A percentile compares a stretch with the other conserved stretches of the same genome.
These are phyloP conservation scores for Penicillium sp. DNA, from an alignment of 2,329 filamentous ascomycete species.

Conservation along the genomic window DNA sequence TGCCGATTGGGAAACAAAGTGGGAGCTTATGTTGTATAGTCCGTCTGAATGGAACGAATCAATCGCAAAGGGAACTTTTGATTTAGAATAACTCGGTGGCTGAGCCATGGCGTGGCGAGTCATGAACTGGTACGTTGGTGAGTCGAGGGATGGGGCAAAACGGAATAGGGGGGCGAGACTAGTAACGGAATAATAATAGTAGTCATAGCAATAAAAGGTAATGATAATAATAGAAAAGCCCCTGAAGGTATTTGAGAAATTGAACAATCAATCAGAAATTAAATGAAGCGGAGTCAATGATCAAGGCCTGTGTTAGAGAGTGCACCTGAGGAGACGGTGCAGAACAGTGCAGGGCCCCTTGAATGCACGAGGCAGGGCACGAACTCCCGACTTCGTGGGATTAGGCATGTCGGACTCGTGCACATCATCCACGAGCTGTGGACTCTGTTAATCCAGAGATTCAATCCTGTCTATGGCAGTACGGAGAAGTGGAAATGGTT, in stretches of 20 bases:
- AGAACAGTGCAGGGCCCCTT: background rate
- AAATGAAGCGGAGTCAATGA: background rate
- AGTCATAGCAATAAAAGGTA: background rate
- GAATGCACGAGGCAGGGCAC: constrained; percentile 23
- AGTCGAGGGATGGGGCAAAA: constrained; percentile 1
- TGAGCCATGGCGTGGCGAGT: background rate
- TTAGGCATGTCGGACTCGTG: constrained; percentile 17
- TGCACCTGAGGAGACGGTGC: background rate
- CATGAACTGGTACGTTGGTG: background rate
- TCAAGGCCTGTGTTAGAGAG: background rate
- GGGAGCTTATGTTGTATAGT: background rate
- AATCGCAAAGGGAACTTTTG: background rate
- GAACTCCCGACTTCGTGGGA: constrained; percentile 8
- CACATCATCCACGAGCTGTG: constrained; percentile 6
- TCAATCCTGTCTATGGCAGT: no score
- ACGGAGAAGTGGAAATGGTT: no score
- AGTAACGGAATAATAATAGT: constrained; percentile 2
- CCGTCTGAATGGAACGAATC: constrained; percentile 15
- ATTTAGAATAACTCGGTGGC: background rate
- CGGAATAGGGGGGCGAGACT: background rate
- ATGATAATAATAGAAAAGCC: constrained; percentile 2
- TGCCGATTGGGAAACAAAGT: constrained; percentile 13
- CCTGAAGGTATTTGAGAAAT: background rate
- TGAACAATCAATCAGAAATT: constrained; percentile 1
- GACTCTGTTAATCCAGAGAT: no score